phyloP scores from a whole-genome alignment of 2,329 filamentous ascomycete genomes.

The Hypoxylon sp. region DNA sequence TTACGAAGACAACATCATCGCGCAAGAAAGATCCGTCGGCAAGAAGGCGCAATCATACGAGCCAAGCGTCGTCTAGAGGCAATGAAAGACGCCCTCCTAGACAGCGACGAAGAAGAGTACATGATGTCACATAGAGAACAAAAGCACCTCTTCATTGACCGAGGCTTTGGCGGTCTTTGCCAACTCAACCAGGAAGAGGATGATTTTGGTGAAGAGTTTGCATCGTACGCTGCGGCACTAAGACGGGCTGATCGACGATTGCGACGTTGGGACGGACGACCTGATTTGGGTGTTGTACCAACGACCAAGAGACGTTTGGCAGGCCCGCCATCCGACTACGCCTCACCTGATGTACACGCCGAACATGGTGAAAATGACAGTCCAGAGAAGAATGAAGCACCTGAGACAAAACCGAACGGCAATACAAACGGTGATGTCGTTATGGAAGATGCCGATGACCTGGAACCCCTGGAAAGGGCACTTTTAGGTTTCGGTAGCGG shows the following conservation, averaged over 20 bases:
- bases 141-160: conserved; percentile 63
- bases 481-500: conserved; percentile 62
- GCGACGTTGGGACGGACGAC: conserved; percentile 74
- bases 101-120: conserved; percentile 72
- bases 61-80: conserved; percentile 73
- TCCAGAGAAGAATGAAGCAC: conserved; percentile 50
- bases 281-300: conserved; percentile 61
- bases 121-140: conserved; percentile 51
- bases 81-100: conserved; percentile 68
- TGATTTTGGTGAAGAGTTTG: conserved; percentile 82
- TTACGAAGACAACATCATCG: conserved; percentile 75
- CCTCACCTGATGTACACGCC: conserved; percentile 44
- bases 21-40: conserved; percentile 71
- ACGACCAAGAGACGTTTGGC: conserved; percentile 59
- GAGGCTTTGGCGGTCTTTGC: conserved; percentile 73
- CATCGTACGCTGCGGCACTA: conserved; percentile 74
- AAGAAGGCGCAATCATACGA: conserved; percentile 75
- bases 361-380: conserved; percentile 50
- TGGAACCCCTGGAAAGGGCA: conserved; percentile 69
- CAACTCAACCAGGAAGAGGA: conserved; percentile 73
- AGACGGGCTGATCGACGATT: conserved; percentile 74
- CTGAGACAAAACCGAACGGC: conserved; percentile 51
- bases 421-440: conserved; percentile 60
- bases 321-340: conserved; percentile 46
- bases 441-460: conserved; percentile 63